Percentiles rank a stretch among this genome's conserved stretches.
Conservation (phyloP, 2,329 filamentous ascomycete species). For the Diaporthe citrichinensis region DNA sequence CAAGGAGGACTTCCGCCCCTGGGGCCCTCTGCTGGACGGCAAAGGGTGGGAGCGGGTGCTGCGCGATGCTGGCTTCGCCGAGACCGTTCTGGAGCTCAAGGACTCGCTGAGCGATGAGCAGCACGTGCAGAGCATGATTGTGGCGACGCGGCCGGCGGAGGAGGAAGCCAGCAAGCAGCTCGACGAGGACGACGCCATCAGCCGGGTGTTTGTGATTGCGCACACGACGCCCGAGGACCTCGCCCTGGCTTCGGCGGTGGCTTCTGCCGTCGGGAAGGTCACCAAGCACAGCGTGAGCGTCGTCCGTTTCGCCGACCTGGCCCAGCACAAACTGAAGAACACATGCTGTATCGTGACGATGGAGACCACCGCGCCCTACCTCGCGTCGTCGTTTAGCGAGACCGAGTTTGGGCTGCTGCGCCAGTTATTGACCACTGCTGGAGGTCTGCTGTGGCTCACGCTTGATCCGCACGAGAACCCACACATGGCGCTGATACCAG, state of each 20-base stretch:
- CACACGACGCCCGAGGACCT: constrained; percentile 24
- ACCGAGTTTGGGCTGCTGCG: constrained; percentile 47
- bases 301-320: constrained; percentile 43
- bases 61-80: constrained; percentile 35
- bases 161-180: constrained; percentile 31
- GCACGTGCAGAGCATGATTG: constrained; percentile 41
- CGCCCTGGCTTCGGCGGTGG: constrained; percentile 25
- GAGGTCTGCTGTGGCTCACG: constrained; percentile 53
- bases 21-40: constrained; percentile 35
- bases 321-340: constrained; percentile 41
- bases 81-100: constrained; percentile 36
- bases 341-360: constrained; percentile 46
- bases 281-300: constrained; percentile 36
- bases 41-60: constrained; percentile 36
- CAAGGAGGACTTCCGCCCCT: constrained; percentile 36
- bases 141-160: constrained; percentile 34
- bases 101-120: constrained; percentile 36
- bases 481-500: constrained; percentile 49
- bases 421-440: constrained; percentile 47
- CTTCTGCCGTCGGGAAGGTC: constrained; percentile 17
- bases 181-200: constrained; percentile 37
- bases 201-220: constrained; percentile 40
- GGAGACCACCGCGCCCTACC: constrained; percentile 43
- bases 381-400: constrained; percentile 43
- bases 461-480: constrained; percentile 48